Evolutionary conservation across 2,329 filamentous ascomycete species (phyloP), one percentile per base, ranked within the genome.

Genomic region (Rugonectria rugulosa): DNA sequence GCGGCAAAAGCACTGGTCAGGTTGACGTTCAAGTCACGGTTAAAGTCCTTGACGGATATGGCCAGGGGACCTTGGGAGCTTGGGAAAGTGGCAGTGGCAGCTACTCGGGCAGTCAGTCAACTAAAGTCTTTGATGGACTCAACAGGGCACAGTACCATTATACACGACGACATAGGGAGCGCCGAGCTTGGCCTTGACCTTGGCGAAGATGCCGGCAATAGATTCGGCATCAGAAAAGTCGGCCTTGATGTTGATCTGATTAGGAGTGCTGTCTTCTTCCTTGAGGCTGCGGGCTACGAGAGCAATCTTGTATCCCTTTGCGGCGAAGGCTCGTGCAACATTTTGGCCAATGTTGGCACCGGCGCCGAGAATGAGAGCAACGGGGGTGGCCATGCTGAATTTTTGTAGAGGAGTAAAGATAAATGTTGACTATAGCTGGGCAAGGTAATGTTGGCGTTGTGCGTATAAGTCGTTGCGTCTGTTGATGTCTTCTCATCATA

Each of bases 151-250:
- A 32, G 23, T 57, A 66, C 60, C 62, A 14, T 66, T 67, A 20
- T 67, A 65, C 2, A 67, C 45, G 5, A 67, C 62, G 2, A 67
- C 65, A 12, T 52, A 20, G 12, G 60, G 62, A 10, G 45, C n/a
- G 4, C 62, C 62, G 3, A 62, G 42, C 41, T 49, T 34, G 0
- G 49, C 34, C 17, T 54, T 57, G 10, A 64, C 58, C n/a, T 59
- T 59, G 0, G 43, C 19, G 19, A 64, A 64, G 23, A 55, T 37
- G 6, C 47, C 38, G 6, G 31, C 37, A 10, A 63, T 41, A 3
- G 52, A 53, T 2, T 55, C 60, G 6, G 74, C 72, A 11, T 74
- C 64, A 21, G 68, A 57, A 6, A 77, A 72, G 60, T 78, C 75
- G 5, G 68, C 68, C 48, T 68, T 65, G 32, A 78, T 62, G 31